Evolutionary conservation across 2,329 filamentous ascomycete species (phyloP), one percentile per base, ranked within the genome.

Genomic region (Sarocladiaceae sp.): DNA sequence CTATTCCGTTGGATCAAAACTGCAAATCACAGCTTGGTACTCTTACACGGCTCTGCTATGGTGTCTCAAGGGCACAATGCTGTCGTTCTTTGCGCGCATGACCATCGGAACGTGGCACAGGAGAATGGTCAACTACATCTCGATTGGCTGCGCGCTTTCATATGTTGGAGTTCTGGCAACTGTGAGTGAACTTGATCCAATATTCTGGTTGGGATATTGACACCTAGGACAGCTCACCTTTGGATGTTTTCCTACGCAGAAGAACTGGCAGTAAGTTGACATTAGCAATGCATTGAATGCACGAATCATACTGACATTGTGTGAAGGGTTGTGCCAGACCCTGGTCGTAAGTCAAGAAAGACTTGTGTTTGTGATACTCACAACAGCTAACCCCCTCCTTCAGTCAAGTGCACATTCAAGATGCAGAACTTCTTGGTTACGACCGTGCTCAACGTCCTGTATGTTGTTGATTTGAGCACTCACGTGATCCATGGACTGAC

Each of bases 11-110:
- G 70, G 70, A 1, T 71, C 66, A 0, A 70, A 69, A 18, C 57
- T 70, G 5, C 59, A 73, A 46, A 57, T 73, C 11, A 53, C 64
- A 0, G 71, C 69, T 0, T 73, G 71, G 71, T 73, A 71, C 25
- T 61, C 61, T 6, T 72, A 72, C 36, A 66, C 67, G 0, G 61
- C 63, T 0, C 61, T 71, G 0, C 62, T 71, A 7, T 72, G 67
- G 67, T 64, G 54, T 3, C 55, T 66, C 2, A 66, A 66, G 33
- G 63, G 60, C 4, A 64, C 58, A 0, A 55, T 66, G 57, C 28
- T 66, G 3, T 63, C 57, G 4, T 66, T 66, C 53, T 66, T 64
- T 10, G 59, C 57, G 3, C 57, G 59, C 3, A 60, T 66, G 54
- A 64, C 64, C 0, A 64, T 62, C 0, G 63, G 62, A 2, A 53